A percentile compares a stretch with the other conserved stretches of the same genome.
These are phyloP conservation scores for Fusarium sp. DNA, from an alignment of 2,329 filamentous ascomycete species.

Conservation along the genomic window DNA sequence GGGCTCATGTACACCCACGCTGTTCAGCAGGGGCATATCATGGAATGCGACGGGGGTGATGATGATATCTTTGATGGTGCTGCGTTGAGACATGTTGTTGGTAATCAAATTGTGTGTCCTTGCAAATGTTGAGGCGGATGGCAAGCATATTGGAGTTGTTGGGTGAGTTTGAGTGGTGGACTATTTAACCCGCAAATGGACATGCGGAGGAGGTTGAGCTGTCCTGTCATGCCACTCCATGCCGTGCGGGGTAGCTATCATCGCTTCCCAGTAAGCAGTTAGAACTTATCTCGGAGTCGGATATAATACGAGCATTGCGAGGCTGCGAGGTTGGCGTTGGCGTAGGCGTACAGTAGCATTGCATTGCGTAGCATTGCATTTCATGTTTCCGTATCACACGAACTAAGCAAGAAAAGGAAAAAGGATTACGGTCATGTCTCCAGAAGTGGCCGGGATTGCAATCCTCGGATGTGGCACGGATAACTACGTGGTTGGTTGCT, in stretches of 20 bases:
- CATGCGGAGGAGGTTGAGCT: neutral
- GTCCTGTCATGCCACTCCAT: neutral
- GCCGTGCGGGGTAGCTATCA: conserved; percentile 19
- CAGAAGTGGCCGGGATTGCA: conserved; percentile 13
- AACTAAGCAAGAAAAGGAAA: conserved; percentile 15
- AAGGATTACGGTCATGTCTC: conserved; percentile 23
- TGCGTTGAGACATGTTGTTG: conserved; percentile 46
- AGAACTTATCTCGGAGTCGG: no score
- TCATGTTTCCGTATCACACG: conserved; percentile 28
- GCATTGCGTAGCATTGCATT: conserved; percentile 3
- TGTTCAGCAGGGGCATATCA: conserved; percentile 60
- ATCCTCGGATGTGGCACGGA: conserved; percentile 23
- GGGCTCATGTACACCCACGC: conserved; percentile 59
- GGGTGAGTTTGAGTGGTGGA: conserved; percentile 32
- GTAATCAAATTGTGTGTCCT: neutral
- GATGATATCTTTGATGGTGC: conserved; percentile 54
- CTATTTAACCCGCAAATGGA: conserved; percentile 27
- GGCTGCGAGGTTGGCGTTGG: neutral
- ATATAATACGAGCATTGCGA: no score
- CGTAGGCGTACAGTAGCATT: no score
- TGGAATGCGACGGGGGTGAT: conserved; percentile 60
- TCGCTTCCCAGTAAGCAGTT: neutral
- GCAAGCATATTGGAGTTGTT: neutral
- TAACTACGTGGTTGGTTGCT: conserved; percentile 13
- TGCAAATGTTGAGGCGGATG: neutral